Base-by-base conservation (phyloP, 768 basidiomycete genomes). In the Suillus ampliporus region DNA sequence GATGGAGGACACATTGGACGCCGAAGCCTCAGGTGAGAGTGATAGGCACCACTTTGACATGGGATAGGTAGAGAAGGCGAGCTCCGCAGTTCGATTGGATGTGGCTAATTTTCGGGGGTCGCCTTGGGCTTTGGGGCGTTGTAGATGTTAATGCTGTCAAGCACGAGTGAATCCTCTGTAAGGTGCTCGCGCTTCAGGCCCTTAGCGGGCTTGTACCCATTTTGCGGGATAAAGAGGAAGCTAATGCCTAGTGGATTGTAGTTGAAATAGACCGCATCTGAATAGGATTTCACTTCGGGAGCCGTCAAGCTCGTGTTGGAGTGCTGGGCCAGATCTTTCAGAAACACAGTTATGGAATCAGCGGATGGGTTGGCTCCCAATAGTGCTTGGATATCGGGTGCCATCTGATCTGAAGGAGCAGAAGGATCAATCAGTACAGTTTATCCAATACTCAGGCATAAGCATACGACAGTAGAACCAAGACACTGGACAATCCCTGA, bases 191-290 rank as follows among this genome's bases (percentile, higher is more conserved):
- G 74, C 57, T 75, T 76, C 37, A 83, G 69, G 21, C 82, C 84
- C 11, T 76, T 70, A 60, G 72, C 74, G 26, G 86, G 88, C 68
- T 82, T 86, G 77, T 91, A 91, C 28, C 86, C 88, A 21, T 83
- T 78, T 57, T 76, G 76, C 6, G 94, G 93, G 26, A 81, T 66
- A 78, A 90, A 96, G 67, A 90, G 85, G 51, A 97, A 77, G 66
- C 94, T 96, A 69, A 97, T 69, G 11, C 96, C 96, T 35, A 96
- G 81, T 1, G 82, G 37, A 70, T 82, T 84, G 78, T 94, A 96
- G 74, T 93, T 96, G 79, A 92, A 85, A 80, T 95, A 99, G 66
- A 94, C 87, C 9, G 85, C 84, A 73, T 97, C 94, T 34, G 92
- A 72, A 73, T 93, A 95, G 0, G 87, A 80, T 72, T 92, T 94